Conservation (phyloP, 2,329 filamentous ascomycete genomes). For the Diaporthe ampelina region DNA sequence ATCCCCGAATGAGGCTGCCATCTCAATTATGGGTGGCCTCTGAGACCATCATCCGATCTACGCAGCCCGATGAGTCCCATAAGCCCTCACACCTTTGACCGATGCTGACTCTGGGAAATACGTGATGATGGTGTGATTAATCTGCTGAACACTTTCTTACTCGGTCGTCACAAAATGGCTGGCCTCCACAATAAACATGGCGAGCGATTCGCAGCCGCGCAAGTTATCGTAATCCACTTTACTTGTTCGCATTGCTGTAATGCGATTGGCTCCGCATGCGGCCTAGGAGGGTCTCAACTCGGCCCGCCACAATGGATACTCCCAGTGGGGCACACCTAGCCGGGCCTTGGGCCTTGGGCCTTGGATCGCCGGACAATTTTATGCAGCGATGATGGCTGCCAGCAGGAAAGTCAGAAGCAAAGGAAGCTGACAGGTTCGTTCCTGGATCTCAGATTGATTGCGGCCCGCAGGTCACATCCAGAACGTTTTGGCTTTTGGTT, state of each 20-base stretch:
- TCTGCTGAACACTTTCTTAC: neutral
- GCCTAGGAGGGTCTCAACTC: conserved; percentile 23
- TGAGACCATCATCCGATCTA: conserved; percentile 14
- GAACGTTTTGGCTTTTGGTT: neutral
- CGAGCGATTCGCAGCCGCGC: conserved; percentile 5
- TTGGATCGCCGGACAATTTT: conserved; percentile 25
- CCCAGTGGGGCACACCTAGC: neutral
- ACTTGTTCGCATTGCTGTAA: neutral
- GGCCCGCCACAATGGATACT: conserved; percentile 29
- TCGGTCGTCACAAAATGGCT: neutral
- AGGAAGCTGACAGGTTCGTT: conserved; percentile 9
- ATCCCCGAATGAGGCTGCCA: neutral
- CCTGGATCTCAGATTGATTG: conserved; percentile 29
- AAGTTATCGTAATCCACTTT: conserved; percentile 1
- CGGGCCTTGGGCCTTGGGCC: neutral
- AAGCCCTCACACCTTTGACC: neutral
- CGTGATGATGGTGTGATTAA: conserved; percentile 1
- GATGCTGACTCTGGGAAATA: conserved; percentile 7
- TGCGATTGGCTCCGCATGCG: conserved; percentile 34
- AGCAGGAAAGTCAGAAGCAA: neutral
- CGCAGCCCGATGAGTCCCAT: neutral
- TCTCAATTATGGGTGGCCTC: conserved; percentile 3
- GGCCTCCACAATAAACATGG: conserved; percentile 14
- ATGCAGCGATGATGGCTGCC: conserved; percentile 28
- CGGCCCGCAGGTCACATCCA: conserved; percentile 4